A percentile compares a stretch with the other conserved stretches of the same genome.
These are phyloP conservation scores for Zizania palustris DNA, from an alignment of 202 grass and related monocot species.

Conservation along the genomic window DNA sequence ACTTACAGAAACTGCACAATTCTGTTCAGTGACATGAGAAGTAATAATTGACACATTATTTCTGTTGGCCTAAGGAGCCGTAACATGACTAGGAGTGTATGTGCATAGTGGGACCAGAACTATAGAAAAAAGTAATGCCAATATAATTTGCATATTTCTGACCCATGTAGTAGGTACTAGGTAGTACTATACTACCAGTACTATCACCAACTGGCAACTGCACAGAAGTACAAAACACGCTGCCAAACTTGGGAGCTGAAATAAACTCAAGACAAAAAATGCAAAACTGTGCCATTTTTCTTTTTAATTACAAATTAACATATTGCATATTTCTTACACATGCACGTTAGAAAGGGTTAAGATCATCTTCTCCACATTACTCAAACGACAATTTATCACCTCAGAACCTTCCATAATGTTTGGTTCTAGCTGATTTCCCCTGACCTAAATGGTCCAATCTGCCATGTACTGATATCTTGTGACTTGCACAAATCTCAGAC, in stretches of 20 bases:
- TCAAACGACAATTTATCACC: not conserved
- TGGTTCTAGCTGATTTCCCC: not conserved
- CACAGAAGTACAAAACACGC: not conserved
- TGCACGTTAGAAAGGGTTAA: not conserved
- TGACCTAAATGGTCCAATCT: not conserved
- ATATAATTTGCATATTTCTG: not conserved
- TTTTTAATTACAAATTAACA: slow-evolving; percentile 3
- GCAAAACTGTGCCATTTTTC: not conserved
- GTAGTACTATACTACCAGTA: not conserved
- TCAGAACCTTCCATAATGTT: not conserved
- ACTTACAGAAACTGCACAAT: not conserved
- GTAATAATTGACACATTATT: not conserved
- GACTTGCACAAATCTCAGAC: not conserved
- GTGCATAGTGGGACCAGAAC: slow-evolving; percentile 13
- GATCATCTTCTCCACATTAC: not conserved
- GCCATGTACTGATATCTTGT: not conserved
- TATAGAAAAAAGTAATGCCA: not conserved
- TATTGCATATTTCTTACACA: not conserved
- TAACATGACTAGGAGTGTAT: slow-evolving; percentile 15
- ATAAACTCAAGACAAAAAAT: slow-evolving; percentile 15
- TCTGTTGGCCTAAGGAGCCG: not conserved
- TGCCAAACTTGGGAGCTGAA: slow-evolving; percentile 18
- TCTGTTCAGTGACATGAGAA: not conserved
- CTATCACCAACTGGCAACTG: not conserved
- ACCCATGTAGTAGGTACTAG: not conserved